These are phyloP conservation scores for Colletotrichum paranaense DNA, from an alignment of 2,329 filamentous ascomycete genomes.

Conservation along the genomic window DNA sequence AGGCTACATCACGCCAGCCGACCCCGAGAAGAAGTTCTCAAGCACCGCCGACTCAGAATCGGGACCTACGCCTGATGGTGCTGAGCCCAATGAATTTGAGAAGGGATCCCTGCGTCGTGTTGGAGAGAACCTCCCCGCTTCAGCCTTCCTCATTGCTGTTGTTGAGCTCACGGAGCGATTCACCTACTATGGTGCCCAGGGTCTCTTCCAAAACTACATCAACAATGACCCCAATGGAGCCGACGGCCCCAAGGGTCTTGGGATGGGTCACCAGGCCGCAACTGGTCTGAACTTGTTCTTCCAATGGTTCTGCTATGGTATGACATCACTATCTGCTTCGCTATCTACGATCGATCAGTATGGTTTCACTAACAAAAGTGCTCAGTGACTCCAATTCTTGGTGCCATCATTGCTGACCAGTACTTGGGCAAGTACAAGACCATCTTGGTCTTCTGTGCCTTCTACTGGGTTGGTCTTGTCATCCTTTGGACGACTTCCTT, in stretches of 20 bases:
- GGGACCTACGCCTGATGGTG: constrained; percentile 54
- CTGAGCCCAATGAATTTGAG: constrained; percentile 65
- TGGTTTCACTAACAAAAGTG: background rate
- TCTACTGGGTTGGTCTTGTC: constrained; percentile 69
- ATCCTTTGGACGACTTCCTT: constrained; percentile 64
- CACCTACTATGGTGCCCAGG: constrained; percentile 66
- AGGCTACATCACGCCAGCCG: constrained; percentile 39
- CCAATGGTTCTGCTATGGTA: constrained; percentile 60
- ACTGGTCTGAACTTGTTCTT: constrained; percentile 67
- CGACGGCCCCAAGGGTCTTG: constrained; percentile 61
- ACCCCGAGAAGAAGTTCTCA: constrained; percentile 39
- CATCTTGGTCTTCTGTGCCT: constrained; percentile 65
- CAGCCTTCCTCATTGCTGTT: constrained; percentile 66
- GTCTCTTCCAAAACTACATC: constrained; percentile 68
- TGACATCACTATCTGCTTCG: background rate
- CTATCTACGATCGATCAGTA: no score
- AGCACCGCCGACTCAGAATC: constrained; percentile 40
- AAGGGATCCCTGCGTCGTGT: constrained; percentile 61
- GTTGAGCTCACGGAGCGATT: constrained; percentile 69
- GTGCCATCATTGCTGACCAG: constrained; percentile 67
- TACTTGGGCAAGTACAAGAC: constrained; percentile 72
- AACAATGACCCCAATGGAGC: constrained; percentile 46
- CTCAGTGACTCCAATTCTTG: constrained; percentile 54
- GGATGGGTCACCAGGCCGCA: constrained; percentile 64
- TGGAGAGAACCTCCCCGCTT: constrained; percentile 64